A percentile compares a stretch with the other conserved stretches of the same genome.
phyloP scores from a whole-genome alignment of 2,329 filamentous ascomycete genomes.

The Coleophoma cylindrospora region DNA sequence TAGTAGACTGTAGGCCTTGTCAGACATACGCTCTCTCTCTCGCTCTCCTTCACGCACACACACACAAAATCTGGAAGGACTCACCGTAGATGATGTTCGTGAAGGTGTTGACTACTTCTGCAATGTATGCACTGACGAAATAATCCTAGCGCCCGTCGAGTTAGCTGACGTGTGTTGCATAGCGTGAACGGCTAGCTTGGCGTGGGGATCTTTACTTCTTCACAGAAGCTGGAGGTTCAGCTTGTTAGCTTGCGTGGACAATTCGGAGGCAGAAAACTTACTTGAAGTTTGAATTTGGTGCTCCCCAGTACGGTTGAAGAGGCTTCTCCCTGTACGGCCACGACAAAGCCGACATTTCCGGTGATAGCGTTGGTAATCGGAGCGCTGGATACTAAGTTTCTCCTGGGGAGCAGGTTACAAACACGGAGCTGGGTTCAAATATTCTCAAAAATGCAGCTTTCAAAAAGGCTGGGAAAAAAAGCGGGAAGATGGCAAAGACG shows the following conservation, averaged over 20 bases:
- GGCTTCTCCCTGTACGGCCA: conserved; percentile 18
- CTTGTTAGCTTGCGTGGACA: too few relatives aligned
- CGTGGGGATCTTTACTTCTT: conserved; percentile 17
- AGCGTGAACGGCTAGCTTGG: not conserved
- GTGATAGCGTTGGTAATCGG: not conserved
- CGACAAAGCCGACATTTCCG: conserved; percentile 7
- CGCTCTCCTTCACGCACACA: not conserved
- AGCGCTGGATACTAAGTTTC: not conserved
- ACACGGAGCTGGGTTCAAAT: too few relatives aligned
- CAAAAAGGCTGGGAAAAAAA: too few relatives aligned
- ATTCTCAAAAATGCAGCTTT: too few relatives aligned
- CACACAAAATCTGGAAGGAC: not conserved
- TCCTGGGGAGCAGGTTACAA: not conserved
- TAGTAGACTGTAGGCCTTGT: conserved; percentile 16
- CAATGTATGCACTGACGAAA: conserved; percentile 43
- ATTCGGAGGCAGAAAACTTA: conserved; percentile 7
- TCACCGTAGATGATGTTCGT: conserved; percentile 45
- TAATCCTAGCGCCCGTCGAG: conserved; percentile 38
- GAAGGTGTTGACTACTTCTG: conserved; percentile 47
- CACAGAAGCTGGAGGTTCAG: conserved; percentile 20
- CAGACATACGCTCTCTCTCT: not conserved
- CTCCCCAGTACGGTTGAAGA: conserved; percentile 20
- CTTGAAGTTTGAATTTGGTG: conserved; percentile 19
- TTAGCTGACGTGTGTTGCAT: not conserved
- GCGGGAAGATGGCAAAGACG: too few relatives aligned